Evolutionary conservation across 305 asterid genomes (phyloP).

Genomic region (Fraxinus dipetala): DNA sequence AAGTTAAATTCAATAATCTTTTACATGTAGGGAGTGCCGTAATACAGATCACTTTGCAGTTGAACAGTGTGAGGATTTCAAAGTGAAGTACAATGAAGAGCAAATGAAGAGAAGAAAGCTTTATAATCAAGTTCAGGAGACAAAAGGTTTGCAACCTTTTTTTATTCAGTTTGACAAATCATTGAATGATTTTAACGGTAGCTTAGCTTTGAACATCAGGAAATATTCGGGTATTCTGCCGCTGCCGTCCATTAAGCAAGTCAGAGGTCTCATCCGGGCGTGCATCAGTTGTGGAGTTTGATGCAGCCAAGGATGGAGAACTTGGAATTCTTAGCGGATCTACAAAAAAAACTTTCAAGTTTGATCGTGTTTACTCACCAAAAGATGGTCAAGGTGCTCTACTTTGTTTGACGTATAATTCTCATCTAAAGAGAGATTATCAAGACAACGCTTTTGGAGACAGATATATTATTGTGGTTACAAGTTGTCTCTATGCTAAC

Average conservation of each 20-base stretch:
- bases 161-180: neutral
- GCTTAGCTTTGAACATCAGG: slow-evolving; percentile 46
- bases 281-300: slow-evolving; percentile 71
- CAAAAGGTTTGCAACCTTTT: slow-evolving; percentile 57
- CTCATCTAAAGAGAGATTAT: neutral
- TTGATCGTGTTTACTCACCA: slow-evolving; percentile 89
- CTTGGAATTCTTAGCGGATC: slow-evolving; percentile 66
- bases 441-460: neutral
- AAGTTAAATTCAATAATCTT: slow-evolving; percentile 9
- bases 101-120: slow-evolving; percentile 86
- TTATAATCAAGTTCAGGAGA: slow-evolving; percentile 86
- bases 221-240: slow-evolving; percentile 91
- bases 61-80: slow-evolving; percentile 91
- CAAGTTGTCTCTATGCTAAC: slow-evolving; percentile 16
- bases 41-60: slow-evolving; percentile 45
- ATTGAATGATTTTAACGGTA: slow-evolving; percentile 16
- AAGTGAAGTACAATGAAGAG: slow-evolving; percentile 84
- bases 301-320: slow-evolving; percentile 89
- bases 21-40: neutral
- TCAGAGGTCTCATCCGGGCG: slow-evolving; percentile 57
- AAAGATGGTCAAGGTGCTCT: slow-evolving; percentile 82
- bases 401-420: slow-evolving; percentile 2
- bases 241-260: slow-evolving; percentile 95
- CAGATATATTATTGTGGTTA: neutral
- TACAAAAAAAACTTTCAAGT: slow-evolving; percentile 63